Conservation (phyloP, 495 filamentous ascomycete species). For the Penicillium simplicissimum region DNA sequence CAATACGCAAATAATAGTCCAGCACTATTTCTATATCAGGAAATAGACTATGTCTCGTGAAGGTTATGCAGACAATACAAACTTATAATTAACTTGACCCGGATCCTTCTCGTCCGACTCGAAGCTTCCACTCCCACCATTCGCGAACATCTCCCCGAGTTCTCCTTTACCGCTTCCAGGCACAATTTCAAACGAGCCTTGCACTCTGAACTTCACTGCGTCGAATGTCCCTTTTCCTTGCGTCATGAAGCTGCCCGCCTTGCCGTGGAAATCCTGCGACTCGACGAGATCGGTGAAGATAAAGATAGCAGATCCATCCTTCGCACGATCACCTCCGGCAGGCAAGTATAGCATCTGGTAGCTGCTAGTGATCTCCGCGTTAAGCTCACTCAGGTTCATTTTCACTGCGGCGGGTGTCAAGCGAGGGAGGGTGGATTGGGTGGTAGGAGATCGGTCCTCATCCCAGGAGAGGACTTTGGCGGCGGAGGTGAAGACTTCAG, state of each 20-base stretch:
- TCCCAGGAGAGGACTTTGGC: background rate
- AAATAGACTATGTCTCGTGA: no score
- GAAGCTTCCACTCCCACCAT: background rate
- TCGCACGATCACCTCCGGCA: background rate
- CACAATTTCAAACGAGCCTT: background rate
- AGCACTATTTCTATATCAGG: no score
- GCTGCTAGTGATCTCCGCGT: background rate
- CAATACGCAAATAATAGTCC: no score
- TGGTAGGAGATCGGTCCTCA: background rate
- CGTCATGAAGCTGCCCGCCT: background rate
- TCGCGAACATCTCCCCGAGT: background rate
- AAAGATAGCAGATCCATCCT: background rate
- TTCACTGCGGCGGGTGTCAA: background rate
- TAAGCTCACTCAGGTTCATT: background rate
- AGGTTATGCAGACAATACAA: background rate
- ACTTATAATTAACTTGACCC: background rate
- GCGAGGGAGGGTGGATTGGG: conserved; percentile 1
- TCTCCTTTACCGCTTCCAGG: background rate
- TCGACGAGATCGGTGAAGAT: background rate
- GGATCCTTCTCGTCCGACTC: conserved; percentile 1
- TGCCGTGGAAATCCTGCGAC: background rate
- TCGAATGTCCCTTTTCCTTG: background rate
- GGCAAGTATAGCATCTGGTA: background rate
- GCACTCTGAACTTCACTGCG: background rate
- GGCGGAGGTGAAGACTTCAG: background rate